Conservation (phyloP, 441 rosid species). For the Populus tomentosa region DNA sequence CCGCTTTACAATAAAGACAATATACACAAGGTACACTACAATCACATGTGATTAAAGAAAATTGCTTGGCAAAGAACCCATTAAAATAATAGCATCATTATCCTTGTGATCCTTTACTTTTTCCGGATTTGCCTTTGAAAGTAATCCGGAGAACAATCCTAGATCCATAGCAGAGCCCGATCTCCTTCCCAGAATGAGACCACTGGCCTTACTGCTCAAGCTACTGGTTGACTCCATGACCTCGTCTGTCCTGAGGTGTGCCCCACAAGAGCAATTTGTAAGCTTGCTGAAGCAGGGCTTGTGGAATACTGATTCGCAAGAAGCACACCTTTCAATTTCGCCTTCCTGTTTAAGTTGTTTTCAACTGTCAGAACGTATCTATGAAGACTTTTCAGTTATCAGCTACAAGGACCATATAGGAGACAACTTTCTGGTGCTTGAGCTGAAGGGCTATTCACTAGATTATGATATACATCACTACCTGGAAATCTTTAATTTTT, state of each 20-base stretch:
- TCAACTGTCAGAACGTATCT: slow-evolving; percentile 17
- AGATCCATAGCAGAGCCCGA: slow-evolving; percentile 40
- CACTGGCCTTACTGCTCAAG: slow-evolving; percentile 25
- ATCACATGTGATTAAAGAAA: slow-evolving; percentile 31
- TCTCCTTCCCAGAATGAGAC: slow-evolving; percentile 38
- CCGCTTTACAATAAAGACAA: slow-evolving; percentile 12
- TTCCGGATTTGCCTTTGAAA: slow-evolving; percentile 49
- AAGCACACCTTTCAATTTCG: slow-evolving; percentile 56
- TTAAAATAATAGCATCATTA: slow-evolving; percentile 48
- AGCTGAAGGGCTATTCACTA: neutral
- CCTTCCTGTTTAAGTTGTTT: slow-evolving; percentile 56
- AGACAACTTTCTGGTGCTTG: neutral
- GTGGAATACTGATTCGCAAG: slow-evolving; percentile 72
- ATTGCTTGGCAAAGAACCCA: slow-evolving; percentile 78
- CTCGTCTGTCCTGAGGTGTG: slow-evolving; percentile 29
- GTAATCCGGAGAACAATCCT: slow-evolving; percentile 57
- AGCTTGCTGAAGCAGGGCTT: slow-evolving; percentile 71
- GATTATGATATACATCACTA: neutral
- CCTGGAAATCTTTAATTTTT: neutral
- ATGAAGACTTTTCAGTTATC: neutral
- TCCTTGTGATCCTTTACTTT: slow-evolving; percentile 32
- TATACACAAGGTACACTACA: slow-evolving; percentile 18
- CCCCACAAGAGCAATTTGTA: slow-evolving; percentile 63
- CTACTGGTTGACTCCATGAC: slow-evolving; percentile 17
- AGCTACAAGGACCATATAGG: neutral